phyloP scores from a whole-genome alignment of 2,329 filamentous ascomycete species.

The Phoma sp. region DNA sequence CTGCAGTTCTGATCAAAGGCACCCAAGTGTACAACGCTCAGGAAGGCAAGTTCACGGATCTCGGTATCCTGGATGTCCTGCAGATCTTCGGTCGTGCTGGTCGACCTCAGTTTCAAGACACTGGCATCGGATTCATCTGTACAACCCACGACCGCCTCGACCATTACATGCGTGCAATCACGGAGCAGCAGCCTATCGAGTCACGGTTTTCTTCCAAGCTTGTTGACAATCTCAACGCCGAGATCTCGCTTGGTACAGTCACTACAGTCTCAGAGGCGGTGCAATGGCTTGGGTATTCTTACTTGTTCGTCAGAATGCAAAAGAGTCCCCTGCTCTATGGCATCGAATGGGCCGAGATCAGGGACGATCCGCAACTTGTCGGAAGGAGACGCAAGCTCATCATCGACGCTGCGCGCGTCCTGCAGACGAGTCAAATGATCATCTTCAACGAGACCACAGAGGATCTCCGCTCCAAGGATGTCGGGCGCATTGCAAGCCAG shows the following conservation, averaged over 20 bases:
- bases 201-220: constrained; percentile 94
- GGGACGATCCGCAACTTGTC: constrained; percentile 86
- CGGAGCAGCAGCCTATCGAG: constrained; percentile 95
- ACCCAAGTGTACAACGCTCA: constrained; percentile 97
- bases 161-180: constrained; percentile 92
- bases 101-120: constrained; percentile 96
- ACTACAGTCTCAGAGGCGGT: constrained; percentile 93
- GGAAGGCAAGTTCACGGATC: constrained; percentile 93
- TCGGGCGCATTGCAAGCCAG: constrained; percentile 95
- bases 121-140: constrained; percentile 96
- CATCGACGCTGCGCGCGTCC: constrained; percentile 82
- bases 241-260: constrained; percentile 91
- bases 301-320: constrained; percentile 95
- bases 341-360: constrained; percentile 90
- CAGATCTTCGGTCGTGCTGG: constrained; percentile 99
- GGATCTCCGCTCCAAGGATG: constrained; percentile 90
- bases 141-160: constrained; percentile 92
- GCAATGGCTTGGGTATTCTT: constrained; percentile 97
- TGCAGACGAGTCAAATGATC: constrained; percentile 97
- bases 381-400: constrained; percentile 84
- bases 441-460: constrained; percentile 96
- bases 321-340: constrained; percentile 90
- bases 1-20: constrained; percentile 96
- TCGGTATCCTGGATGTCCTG: constrained; percentile 94
- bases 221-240: constrained; percentile 95